Percentiles rank a stretch among this genome's conserved stretches.
These are phyloP conservation scores for Apiospora marii DNA, from an alignment of 2,329 filamentous ascomycete species.

Conservation along the genomic window DNA sequence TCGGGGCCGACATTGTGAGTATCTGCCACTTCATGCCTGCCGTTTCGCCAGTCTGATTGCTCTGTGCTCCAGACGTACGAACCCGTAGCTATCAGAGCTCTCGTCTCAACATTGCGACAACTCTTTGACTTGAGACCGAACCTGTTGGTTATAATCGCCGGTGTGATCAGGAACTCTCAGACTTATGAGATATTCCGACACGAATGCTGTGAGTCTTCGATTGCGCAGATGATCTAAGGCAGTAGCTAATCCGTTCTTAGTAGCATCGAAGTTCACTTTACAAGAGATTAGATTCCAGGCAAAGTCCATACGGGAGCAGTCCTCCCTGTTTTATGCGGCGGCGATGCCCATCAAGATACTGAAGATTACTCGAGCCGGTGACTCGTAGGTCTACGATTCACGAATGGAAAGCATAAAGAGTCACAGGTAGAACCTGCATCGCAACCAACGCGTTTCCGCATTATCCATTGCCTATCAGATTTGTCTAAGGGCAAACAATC, in stretches of 20 bases:
- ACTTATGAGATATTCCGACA: constrained; percentile 67
- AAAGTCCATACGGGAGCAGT: constrained; percentile 50
- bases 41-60: background rate
- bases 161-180: constrained; percentile 67
- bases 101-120: constrained; percentile 70
- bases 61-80: constrained; percentile 70
- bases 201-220: constrained; percentile 61
- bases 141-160: constrained; percentile 69
- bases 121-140: constrained; percentile 65
- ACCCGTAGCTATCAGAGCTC: constrained; percentile 64
- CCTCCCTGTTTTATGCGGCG: constrained; percentile 54
- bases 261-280: constrained; percentile 45
- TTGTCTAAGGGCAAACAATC: background rate
- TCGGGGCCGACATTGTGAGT: constrained; percentile 43
- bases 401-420: no score
- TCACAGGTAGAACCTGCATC: no score
- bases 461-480: background rate
- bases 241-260: background rate
- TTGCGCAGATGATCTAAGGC: background rate
- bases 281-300: constrained; percentile 50
- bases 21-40: background rate
- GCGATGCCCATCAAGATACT: constrained; percentile 41
- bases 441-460: no score
- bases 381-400: no score
- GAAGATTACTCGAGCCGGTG: background rate